Conservation (phyloP, 306 rosid species). For the Vicia sativa region DNA sequence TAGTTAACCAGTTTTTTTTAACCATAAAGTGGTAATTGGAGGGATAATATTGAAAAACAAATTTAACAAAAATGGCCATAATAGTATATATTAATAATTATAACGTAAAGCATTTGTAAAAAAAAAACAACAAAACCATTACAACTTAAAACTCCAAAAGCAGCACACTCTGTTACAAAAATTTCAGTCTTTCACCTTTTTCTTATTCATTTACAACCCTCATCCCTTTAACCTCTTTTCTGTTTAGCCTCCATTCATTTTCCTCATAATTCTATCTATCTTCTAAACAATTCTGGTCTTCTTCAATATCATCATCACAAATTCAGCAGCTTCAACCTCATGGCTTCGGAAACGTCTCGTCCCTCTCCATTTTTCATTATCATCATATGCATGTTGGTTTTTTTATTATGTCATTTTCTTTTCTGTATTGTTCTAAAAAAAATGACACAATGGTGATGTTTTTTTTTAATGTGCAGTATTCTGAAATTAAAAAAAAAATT, state of each 20-base stretch:
- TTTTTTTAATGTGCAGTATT: slow-evolving; percentile 44
- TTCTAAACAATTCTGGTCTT: background rate
- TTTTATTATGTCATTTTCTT: background rate
- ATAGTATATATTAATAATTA: background rate
- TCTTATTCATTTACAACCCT: background rate
- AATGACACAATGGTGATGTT: too few relatives aligned
- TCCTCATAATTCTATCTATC: background rate
- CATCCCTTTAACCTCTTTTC: background rate
- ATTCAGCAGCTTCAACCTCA: slow-evolving; percentile 29
- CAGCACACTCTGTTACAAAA: too few relatives aligned
- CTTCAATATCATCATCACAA: slow-evolving; percentile 26
- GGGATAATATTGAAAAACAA: background rate
- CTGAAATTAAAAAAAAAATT: slow-evolving; percentile 47
- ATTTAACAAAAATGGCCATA: background rate
- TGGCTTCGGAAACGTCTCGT: slow-evolving; percentile 44
- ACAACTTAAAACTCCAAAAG: background rate
- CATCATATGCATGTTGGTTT: background rate
- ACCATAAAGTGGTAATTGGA: background rate
- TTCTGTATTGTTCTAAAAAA: background rate
- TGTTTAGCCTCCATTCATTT: background rate
- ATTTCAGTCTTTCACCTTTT: too few relatives aligned
- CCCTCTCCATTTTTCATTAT: slow-evolving; percentile 10
- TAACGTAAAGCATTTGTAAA: background rate
- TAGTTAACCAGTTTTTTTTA: slow-evolving; percentile 1
- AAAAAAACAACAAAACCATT: background rate